phyloP scores from a whole-genome alignment of 805 yeast species.

The Candida maris region DNA sequence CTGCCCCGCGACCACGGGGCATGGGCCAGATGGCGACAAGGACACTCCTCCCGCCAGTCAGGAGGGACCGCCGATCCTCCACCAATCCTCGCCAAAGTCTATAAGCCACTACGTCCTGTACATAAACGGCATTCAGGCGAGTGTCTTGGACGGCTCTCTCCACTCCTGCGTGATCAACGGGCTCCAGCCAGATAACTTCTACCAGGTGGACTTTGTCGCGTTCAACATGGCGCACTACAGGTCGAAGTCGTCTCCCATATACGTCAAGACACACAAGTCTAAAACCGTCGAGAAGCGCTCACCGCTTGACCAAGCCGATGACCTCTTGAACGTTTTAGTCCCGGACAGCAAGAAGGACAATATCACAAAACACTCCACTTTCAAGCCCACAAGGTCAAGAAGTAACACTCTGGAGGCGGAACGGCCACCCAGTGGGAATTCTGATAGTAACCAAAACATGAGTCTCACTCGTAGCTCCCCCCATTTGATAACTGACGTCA shows the following conservation, averaged over 20 bases:
- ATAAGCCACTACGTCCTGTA: slow-evolving; percentile 37
- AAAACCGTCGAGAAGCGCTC: slow-evolving; percentile 17
- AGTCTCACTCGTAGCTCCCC: slow-evolving; percentile 22
- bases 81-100: slow-evolving; percentile 18
- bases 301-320: slow-evolving; percentile 37
- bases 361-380: slow-evolving; percentile 27
- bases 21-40: slow-evolving; percentile 8
- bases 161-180: slow-evolving; percentile 34
- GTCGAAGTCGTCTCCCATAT: slow-evolving; percentile 39
- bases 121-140: slow-evolving; percentile 37
- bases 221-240: slow-evolving; percentile 37
- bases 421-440: slow-evolving; percentile 9
- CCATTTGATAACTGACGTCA: slow-evolving; percentile 37
- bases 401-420: slow-evolving; percentile 34
- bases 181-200: slow-evolving; percentile 34
- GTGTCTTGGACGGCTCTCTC: slow-evolving; percentile 33
- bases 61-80: slow-evolving; percentile 25
- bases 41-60: slow-evolving; percentile 1
- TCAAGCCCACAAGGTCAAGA: slow-evolving; percentile 29
- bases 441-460: slow-evolving; percentile 2
- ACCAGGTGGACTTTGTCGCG: slow-evolving; percentile 42
- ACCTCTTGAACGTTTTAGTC: slow-evolving; percentile 32
- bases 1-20: slow-evolving; percentile 6
- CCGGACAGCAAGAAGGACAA: slow-evolving; percentile 31
- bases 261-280: slow-evolving; percentile 35